phyloP scores from a whole-genome alignment of 768 basidiomycete species.

The Suillus lakei region DNA sequence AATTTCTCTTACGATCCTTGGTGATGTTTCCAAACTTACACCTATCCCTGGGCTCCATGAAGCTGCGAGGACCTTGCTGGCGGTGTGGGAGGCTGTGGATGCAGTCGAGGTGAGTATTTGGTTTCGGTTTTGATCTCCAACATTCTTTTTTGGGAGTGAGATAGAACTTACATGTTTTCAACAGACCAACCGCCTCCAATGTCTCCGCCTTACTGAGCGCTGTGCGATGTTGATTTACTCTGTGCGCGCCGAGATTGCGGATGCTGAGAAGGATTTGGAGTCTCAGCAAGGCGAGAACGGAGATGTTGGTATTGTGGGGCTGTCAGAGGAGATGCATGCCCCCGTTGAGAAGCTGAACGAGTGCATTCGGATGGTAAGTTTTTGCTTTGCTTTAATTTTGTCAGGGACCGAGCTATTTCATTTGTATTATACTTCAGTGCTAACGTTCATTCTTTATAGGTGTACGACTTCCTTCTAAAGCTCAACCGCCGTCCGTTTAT shows the following conservation, averaged over 20 bases:
- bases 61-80: slow-evolving; percentile 55
- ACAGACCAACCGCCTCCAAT: slow-evolving; percentile 70
- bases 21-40: slow-evolving; percentile 40
- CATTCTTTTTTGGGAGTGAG: neutral
- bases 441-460: slow-evolving; percentile 32
- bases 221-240: slow-evolving; percentile 72
- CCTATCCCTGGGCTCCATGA: slow-evolving; percentile 61
- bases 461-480: slow-evolving; percentile 58
- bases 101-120: slow-evolving; percentile 57
- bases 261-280: slow-evolving; percentile 46
- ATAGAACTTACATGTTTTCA: neutral
- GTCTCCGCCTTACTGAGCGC: slow-evolving; percentile 72
- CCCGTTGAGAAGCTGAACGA: slow-evolving; percentile 52
- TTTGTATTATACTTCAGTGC: neutral
- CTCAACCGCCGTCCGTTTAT: slow-evolving; percentile 73
- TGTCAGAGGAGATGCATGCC: slow-evolving; percentile 50
- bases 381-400: neutral
- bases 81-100: slow-evolving; percentile 69
- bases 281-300: neutral
- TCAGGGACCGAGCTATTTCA: neutral
- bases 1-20: neutral
- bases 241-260: slow-evolving; percentile 62
- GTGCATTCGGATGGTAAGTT: slow-evolving; percentile 50
- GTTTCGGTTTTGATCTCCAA: neutral
- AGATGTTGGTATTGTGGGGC: slow-evolving; percentile 27